Evolutionary conservation across 1,284 basidiomycete genomes (phyloP).

Genomic region (Apiotrichum siamense): DNA sequence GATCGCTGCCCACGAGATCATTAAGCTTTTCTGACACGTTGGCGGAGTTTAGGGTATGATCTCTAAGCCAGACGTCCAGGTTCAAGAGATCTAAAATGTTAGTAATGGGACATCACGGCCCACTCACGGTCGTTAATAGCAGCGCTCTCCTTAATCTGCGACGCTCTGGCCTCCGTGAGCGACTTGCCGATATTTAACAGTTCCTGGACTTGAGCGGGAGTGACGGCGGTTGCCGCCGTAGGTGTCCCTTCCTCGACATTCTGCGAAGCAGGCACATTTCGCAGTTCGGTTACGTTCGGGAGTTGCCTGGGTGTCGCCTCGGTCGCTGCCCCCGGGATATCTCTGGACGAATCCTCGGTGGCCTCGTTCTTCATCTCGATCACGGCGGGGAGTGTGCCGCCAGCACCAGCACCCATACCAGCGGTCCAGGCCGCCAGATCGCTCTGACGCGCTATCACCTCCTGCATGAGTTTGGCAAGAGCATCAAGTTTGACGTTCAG

Average conservation of each 20-base stretch:
- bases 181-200: too few species aligned
- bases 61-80: constrained; percentile 61
- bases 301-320: neutral
- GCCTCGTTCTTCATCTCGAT: neutral
- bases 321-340: too few species aligned
- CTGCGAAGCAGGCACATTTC: too few species aligned
- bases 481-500: constrained; percentile 39
- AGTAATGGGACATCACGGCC: neutral
- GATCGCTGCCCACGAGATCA: constrained; percentile 55
- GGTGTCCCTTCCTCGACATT: too few species aligned
- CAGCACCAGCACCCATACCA: neutral
- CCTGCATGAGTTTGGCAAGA: constrained; percentile 34
- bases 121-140: too few species aligned
- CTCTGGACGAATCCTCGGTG: too few species aligned
- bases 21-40: constrained; percentile 59
- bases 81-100: constrained; percentile 44
- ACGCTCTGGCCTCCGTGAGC: too few species aligned
- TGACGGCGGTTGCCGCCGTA: too few species aligned
- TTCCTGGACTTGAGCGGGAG: too few species aligned
- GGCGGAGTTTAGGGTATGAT: constrained; percentile 67
- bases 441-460: constrained; percentile 18
- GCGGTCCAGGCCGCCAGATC: neutral
- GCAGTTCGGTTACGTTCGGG: neutral
- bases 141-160: too few species aligned
- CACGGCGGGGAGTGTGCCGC: neutral